Evolutionary conservation across 352 stramenopile genomes (phyloP).

Genomic region (Pythium volutum): DNA sequence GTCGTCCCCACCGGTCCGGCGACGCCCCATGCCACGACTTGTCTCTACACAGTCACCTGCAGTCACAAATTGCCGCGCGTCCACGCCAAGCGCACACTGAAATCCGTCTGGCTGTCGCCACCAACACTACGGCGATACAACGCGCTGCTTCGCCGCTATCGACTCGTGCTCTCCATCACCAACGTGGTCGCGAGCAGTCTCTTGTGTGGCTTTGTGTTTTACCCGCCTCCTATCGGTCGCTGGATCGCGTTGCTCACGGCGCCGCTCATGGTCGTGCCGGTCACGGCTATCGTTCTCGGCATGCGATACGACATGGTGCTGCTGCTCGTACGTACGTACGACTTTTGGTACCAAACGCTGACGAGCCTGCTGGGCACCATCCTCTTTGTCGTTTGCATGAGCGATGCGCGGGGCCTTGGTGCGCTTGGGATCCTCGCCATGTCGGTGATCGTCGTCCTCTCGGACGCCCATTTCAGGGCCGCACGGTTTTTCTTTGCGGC

Average conservation of each 20-base stretch:
- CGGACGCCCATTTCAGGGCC: slow-evolving; percentile 4
- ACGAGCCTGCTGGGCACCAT: not conserved
- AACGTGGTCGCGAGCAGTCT: not conserved
- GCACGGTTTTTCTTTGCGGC: not conserved
- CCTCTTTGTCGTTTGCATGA: not conserved
- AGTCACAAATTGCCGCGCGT: slow-evolving; percentile 1
- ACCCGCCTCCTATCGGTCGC: slow-evolving; percentile 1
- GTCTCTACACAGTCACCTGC: not conserved
- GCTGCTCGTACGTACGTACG: slow-evolving; percentile 12
- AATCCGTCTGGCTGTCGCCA: slow-evolving; percentile 7
- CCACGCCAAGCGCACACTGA: not conserved
- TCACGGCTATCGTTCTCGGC: not conserved
- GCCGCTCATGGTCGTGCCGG: not conserved
- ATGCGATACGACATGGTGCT: slow-evolving; percentile 11
- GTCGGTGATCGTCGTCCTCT: not conserved
- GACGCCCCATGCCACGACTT: too few species aligned
- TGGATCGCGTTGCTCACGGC: not conserved
- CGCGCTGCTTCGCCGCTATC: not conserved
- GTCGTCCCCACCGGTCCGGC: too few species aligned
- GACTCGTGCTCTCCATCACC: not conserved
- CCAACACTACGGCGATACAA: not conserved
- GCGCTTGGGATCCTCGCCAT: slow-evolving; percentile 8
- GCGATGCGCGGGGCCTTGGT: slow-evolving; percentile 11
- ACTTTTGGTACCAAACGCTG: slow-evolving; percentile 13
- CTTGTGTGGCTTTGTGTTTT: not conserved